Evolutionary conservation across 2,329 filamentous ascomycete species (phyloP).

Genomic region (Aspergillus luchuensis): DNA sequence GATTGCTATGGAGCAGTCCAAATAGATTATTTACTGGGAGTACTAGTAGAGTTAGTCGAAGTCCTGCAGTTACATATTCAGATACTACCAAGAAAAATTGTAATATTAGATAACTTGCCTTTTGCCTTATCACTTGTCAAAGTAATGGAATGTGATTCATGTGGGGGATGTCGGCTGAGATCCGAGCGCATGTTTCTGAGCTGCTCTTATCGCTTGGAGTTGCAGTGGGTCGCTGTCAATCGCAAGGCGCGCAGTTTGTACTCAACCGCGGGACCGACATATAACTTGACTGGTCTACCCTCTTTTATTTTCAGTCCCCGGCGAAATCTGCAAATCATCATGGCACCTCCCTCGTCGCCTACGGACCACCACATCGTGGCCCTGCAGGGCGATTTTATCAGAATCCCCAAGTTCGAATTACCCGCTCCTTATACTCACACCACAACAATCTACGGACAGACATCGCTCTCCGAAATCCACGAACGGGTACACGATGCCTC

Average conservation of each 20-base stretch:
- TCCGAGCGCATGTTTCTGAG: neutral
- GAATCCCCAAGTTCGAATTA: conserved; percentile 44
- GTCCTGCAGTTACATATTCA: neutral
- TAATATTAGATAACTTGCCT: no score
- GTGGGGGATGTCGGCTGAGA: neutral
- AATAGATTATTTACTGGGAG: no score
- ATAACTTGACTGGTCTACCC: neutral
- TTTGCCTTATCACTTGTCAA: neutral
- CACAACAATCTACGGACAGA: conserved; percentile 37
- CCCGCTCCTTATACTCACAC: conserved; percentile 44
- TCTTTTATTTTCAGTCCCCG: neutral
- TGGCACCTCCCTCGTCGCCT: conserved; percentile 21
- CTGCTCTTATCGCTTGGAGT: neutral
- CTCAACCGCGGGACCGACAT: neutral
- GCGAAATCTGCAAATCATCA: neutral
- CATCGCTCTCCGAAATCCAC: conserved; percentile 39
- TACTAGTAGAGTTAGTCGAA: no score
- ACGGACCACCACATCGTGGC: conserved; percentile 51
- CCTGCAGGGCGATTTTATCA: conserved; percentile 50
- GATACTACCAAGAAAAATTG: no score
- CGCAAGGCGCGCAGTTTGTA: neutral
- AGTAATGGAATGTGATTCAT: neutral
- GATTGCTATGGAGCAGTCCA: no score
- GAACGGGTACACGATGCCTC: conserved; percentile 50
- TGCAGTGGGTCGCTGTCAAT: conserved; percentile 8